Evolutionary conservation across 2,329 filamentous ascomycete species (phyloP).

Genomic region (Xylariaceae sp.): DNA sequence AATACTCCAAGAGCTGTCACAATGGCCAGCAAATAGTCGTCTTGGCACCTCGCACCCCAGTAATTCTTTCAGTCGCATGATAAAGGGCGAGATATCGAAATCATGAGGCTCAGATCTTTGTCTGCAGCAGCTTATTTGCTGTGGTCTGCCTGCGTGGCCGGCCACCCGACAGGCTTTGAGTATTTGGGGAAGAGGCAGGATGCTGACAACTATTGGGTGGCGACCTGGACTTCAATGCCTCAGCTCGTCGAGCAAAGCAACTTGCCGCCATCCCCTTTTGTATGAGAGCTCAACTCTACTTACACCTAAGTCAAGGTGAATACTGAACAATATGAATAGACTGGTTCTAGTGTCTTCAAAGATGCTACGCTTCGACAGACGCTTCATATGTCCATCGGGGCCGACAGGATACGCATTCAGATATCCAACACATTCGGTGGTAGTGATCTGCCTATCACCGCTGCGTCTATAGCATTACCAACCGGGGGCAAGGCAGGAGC

Average conservation of each 20-base stretch:
- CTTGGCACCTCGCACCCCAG: no score
- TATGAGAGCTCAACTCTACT: constrained; percentile 29
- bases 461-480: constrained; percentile 55
- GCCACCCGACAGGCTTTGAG: constrained; percentile 11
- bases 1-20: constrained; percentile 3
- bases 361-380: constrained; percentile 66
- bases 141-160: constrained; percentile 12
- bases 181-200: constrained; percentile 19
- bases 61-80: no score
- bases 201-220: constrained; percentile 53
- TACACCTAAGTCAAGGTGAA: neutral
- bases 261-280: constrained; percentile 57
- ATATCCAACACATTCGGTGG: constrained; percentile 64
- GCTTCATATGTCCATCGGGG: constrained; percentile 54
- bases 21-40: no score
- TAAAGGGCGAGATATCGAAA: neutral
- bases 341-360: constrained; percentile 47
- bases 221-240: constrained; percentile 64
- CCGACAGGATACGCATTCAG: constrained; percentile 55
- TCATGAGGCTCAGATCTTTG: constrained; percentile 14
- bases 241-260: constrained; percentile 61
- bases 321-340: constrained; percentile 21
- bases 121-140: constrained; percentile 18
- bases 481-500: constrained; percentile 50
- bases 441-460: constrained; percentile 56